These are phyloP conservation scores for Punica granatum DNA, from an alignment of 345 rosid species.

Conservation along the genomic window DNA sequence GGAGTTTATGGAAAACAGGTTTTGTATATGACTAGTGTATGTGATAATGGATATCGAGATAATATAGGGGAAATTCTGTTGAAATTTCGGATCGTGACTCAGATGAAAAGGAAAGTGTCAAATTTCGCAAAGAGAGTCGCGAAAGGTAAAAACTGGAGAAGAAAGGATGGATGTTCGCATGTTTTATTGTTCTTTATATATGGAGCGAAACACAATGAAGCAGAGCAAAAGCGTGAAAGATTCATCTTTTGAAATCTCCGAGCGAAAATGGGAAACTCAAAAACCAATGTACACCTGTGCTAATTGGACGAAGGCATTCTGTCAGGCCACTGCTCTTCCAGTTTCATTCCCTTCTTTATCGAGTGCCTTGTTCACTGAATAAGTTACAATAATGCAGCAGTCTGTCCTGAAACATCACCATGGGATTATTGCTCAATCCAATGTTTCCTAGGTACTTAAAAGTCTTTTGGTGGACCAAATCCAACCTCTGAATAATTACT, in stretches of 20 bases:
- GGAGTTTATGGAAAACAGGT: no score
- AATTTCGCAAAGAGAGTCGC: slow-evolving; percentile 33
- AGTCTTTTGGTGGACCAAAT: slow-evolving; percentile 13
- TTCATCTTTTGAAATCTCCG: background rate
- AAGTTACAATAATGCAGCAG: slow-evolving; percentile 85
- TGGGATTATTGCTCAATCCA: slow-evolving; percentile 14
- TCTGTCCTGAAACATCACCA: slow-evolving; percentile 44
- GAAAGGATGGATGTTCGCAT: background rate
- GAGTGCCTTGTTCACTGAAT: slow-evolving; percentile 80
- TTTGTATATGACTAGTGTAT: no score
- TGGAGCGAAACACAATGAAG: no score
- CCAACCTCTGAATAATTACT: slow-evolving; percentile 79
- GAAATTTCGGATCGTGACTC: no score
- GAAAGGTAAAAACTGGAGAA: slow-evolving; percentile 3
- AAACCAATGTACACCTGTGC: slow-evolving; percentile 52
- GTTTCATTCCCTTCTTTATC: slow-evolving; percentile 59
- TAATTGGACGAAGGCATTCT: slow-evolving; percentile 83
- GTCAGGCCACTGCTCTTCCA: slow-evolving; percentile 80
- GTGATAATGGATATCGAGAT: no score
- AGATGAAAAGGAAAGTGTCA: slow-evolving; percentile 89
- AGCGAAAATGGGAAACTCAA: background rate
- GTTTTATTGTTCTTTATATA: background rate
- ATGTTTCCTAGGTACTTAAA: slow-evolving; percentile 1
- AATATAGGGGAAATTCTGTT: no score
- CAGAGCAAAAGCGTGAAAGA: background rate